Percentiles rank a stretch among this genome's conserved stretches.
Evolutionary conservation across 129 eudicot genomes (phyloP).

Genomic region (Daucus carota): DH1_v3.0 NC_030386.2:25433001-25433500

Average conservation of each 20-base stretch:
- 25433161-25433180: slow-evolving; percentile 76
- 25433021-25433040: slow-evolving; percentile 75
- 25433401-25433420: slow-evolving; percentile 34
- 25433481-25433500: slow-evolving; percentile 91
- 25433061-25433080: slow-evolving; percentile 64
- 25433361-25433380: slow-evolving; percentile 73
- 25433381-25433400: slow-evolving; percentile 35
- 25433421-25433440: slow-evolving; percentile 77
- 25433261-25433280: slow-evolving; percentile 62
- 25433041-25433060: slow-evolving; percentile 78
- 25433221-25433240: slow-evolving; percentile 55
- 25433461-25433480: slow-evolving; percentile 88
- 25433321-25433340: slow-evolving; percentile 65
- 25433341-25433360: slow-evolving; percentile 71
- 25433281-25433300: slow-evolving; percentile 81
- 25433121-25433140: slow-evolving; percentile 54
- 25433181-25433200: slow-evolving; percentile 69
- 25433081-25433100: slow-evolving; percentile 59
- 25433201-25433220: slow-evolving; percentile 75
- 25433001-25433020: slow-evolving; percentile 94
- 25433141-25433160: slow-evolving; percentile 84
- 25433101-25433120: slow-evolving; percentile 93
- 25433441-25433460: slow-evolving; percentile 94
- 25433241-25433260: slow-evolving; percentile 75
- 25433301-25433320: slow-evolving; percentile 73